These are phyloP conservation scores for Dryas octopetala DNA, from an alignment of 306 rosid species.

Conservation along the genomic window DNA sequence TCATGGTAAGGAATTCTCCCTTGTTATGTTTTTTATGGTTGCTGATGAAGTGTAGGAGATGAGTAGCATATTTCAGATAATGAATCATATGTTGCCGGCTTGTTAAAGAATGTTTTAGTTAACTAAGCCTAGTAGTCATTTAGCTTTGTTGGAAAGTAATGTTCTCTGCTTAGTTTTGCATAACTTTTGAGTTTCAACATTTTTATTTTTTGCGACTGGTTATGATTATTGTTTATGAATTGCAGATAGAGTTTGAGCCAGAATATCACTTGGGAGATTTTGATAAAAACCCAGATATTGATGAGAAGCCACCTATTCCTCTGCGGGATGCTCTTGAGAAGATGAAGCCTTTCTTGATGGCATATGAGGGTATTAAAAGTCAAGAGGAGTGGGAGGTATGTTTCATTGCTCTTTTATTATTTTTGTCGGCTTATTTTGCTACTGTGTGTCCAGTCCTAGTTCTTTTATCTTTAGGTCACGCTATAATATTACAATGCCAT, in stretches of 20 bases:
- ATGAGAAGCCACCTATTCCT: slow-evolving; percentile 79
- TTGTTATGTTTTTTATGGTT: background rate
- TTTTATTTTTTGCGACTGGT: background rate
- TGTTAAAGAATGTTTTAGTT: background rate
- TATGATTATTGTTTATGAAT: slow-evolving; percentile 23
- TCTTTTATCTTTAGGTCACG: background rate
- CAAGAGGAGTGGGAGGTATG: slow-evolving; percentile 98
- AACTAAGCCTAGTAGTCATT: background rate
- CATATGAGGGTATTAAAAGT: slow-evolving; percentile 76
- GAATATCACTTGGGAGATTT: slow-evolving; percentile 83
- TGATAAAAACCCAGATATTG: slow-evolving; percentile 79
- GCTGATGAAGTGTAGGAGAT: slow-evolving; percentile 16
- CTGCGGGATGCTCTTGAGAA: slow-evolving; percentile 87
- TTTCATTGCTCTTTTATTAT: slow-evolving; percentile 23
- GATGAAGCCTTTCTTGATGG: slow-evolving; percentile 93
- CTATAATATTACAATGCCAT: background rate
- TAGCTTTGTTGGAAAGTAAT: background rate
- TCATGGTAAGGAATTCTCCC: slow-evolving; percentile 41
- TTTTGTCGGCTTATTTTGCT: slow-evolving; percentile 7
- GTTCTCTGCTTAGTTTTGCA: background rate
- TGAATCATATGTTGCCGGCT: background rate
- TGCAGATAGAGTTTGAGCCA: slow-evolving; percentile 91
- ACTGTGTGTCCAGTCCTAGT: slow-evolving; percentile 1
- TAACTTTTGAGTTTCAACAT: background rate
- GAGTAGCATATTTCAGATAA: background rate